Evolutionary conservation across 169 alveolate species (phyloP), one percentile per base, ranked within the genome.

Genomic region (Besnoitia besnoiti): DNA sequence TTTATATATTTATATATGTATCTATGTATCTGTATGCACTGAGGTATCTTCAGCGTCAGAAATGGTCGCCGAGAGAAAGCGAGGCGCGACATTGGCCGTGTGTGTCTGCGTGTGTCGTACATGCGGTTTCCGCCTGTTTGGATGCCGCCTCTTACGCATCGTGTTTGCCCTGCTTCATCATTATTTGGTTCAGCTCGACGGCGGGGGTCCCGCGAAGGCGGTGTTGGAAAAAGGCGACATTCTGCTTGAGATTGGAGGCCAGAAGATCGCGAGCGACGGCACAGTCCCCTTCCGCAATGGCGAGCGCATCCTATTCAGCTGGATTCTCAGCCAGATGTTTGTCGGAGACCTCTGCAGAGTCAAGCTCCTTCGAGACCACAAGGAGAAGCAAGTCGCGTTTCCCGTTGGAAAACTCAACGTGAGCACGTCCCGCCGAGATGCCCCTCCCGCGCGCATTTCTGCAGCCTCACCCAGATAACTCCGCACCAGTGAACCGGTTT

Each of bases 251-350:
- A 77, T 93, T 27, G 85, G 76, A 8, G 94, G 90, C 47, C 33
- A 62, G 76, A 27, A 35, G 44, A 92, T 93, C 35, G 95, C 95
- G 19, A 90, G 89, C 21, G 95, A 93, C 67, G 95, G 95, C 55
- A 93, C 94, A 33, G 95, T 93, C 8, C 67, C 90, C 14, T 93
- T 94, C 82, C 5, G 93, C 24, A 85, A 84, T 27, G 95, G 95
- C 0, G 95, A 94, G 46, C 40, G 95, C 7, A 90, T 94, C n/a
- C 79, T 67, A 27, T 94, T 90, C 75, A 75, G 67, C n/a, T 94
- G 94, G 93, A 4, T 94, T 3, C 77, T 94, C 24, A 76, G 87
- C 37, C 94, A 91, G 87, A 82, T 85, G 46, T 94, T 90, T 49
- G 95, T 91, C 24, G 95, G 95, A 0, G 95, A 94, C 35, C 35